Evolutionary conservation across 441 rosid species (phyloP).

Genomic region (Hypseocharis bilobata): DNA sequence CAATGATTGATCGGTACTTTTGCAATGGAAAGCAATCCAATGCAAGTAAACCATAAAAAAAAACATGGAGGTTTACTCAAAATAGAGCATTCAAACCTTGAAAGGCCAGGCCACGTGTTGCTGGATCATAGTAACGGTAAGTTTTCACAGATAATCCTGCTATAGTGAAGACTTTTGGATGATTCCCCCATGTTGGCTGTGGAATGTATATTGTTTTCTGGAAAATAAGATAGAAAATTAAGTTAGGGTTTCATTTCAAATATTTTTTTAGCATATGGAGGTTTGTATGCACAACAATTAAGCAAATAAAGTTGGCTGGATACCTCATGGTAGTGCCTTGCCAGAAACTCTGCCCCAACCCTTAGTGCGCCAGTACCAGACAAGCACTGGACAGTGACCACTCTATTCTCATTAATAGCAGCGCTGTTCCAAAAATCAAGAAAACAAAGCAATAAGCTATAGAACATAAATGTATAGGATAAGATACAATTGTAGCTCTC

Average conservation of each 20-base stretch:
- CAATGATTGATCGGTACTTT: not conserved
- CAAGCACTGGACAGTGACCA: conserved; percentile 23
- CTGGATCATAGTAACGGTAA: conserved; percentile 23
- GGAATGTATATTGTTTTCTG: conserved; percentile 23
- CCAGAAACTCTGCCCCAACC: conserved; percentile 25
- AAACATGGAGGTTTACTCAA: not conserved
- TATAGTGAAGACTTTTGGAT: conserved; percentile 20
- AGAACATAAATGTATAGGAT: not conserved
- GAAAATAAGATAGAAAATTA: not conserved
- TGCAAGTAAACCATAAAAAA: not conserved
- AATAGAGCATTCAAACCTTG: conserved; percentile 15
- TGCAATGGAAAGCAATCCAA: not conserved
- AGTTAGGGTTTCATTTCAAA: not conserved
- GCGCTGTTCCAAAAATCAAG: conserved; percentile 15
- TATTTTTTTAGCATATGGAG: not conserved
- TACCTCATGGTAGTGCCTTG: conserved; percentile 23
- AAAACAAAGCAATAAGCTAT: not conserved
- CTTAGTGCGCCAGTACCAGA: conserved; percentile 26
- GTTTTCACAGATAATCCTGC: conserved; percentile 22
- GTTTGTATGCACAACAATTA: not conserved
- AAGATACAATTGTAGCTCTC: not conserved
- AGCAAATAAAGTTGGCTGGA: not conserved
- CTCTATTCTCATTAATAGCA: conserved; percentile 23
- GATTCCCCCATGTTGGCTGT: conserved; percentile 27
- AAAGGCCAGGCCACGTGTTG: conserved; percentile 24